These are phyloP conservation scores for Cladophialophora chaetospira DNA, from an alignment of 2,329 filamentous ascomycete genomes.

Conservation along the genomic window DNA sequence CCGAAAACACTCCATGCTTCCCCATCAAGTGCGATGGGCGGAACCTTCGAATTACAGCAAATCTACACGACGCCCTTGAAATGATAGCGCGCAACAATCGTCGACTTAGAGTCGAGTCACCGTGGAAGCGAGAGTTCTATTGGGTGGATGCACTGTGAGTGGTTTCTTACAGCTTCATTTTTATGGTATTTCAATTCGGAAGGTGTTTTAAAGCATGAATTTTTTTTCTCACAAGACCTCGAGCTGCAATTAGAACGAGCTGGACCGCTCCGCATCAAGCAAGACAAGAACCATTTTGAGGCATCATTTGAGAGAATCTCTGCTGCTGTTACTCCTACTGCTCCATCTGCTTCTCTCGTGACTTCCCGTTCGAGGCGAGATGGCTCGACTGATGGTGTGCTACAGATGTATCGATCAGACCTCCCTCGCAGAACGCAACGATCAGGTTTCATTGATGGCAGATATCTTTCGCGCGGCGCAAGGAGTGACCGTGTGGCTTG, in stretches of 20 bases:
- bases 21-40: slow-evolving; percentile 12
- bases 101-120: neutral
- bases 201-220: too few relatives aligned
- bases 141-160: slow-evolving; percentile 30
- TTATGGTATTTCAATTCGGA: neutral
- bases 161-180: neutral
- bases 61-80: slow-evolving; percentile 11
- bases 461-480: slow-evolving; percentile 18
- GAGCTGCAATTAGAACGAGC: too few relatives aligned
- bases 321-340: too few relatives aligned
- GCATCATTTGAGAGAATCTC: too few relatives aligned
- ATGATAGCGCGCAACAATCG: neutral
- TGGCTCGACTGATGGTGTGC: too few relatives aligned
- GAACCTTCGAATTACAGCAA: slow-evolving; percentile 8
- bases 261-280: too few relatives aligned
- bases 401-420: slow-evolving; percentile 27
- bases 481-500: slow-evolving; percentile 16
- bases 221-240: too few relatives aligned
- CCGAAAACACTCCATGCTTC: slow-evolving; percentile 9
- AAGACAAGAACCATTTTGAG: too few relatives aligned
- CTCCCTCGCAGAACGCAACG: slow-evolving; percentile 20
- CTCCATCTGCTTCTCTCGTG: too few relatives aligned
- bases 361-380: too few relatives aligned
- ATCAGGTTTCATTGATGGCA: slow-evolving; percentile 28
- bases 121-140: slow-evolving; percentile 4